These are phyloP conservation scores for Eucalyptus erythrocorys DNA, from an alignment of 345 rosid genomes.

Conservation along the genomic window DNA sequence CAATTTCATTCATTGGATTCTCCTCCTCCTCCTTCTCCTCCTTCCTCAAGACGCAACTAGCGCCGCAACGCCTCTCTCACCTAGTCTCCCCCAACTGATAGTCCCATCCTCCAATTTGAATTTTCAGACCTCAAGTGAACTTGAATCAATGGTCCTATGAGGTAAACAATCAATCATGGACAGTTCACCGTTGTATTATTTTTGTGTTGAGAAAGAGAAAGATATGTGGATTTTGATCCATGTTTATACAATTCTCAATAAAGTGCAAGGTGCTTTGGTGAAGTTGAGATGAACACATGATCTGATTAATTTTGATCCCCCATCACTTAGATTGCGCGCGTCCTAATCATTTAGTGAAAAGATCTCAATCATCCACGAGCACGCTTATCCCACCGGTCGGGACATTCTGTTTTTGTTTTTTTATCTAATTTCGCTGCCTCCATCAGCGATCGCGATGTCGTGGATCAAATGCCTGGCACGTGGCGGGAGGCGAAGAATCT, in stretches of 20 bases:
- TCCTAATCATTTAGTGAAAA: background rate
- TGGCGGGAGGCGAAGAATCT: background rate
- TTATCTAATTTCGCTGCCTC: background rate
- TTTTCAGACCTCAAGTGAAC: background rate
- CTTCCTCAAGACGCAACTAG: background rate
- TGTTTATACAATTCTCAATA: background rate
- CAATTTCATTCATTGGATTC: background rate
- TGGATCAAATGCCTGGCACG: background rate
- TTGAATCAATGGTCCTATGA: background rate
- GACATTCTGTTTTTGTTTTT: background rate
- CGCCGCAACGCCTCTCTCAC: background rate
- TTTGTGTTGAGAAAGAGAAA: background rate
- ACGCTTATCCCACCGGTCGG: background rate
- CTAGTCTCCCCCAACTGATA: background rate
- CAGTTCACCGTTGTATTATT: accelerated
- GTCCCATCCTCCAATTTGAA: background rate
- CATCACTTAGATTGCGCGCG: background rate
- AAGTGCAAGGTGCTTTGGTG: background rate
- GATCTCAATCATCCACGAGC: background rate
- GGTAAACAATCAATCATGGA: background rate
- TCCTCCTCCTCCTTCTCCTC: background rate
- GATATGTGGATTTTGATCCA: background rate
- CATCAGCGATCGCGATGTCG: background rate
- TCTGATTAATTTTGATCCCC: background rate
- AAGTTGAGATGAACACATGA: background rate